These are phyloP conservation scores for Discostella pseudostelligera DNA, from an alignment of 108 stramenopile genomes.

Conservation along the genomic window DNA sequence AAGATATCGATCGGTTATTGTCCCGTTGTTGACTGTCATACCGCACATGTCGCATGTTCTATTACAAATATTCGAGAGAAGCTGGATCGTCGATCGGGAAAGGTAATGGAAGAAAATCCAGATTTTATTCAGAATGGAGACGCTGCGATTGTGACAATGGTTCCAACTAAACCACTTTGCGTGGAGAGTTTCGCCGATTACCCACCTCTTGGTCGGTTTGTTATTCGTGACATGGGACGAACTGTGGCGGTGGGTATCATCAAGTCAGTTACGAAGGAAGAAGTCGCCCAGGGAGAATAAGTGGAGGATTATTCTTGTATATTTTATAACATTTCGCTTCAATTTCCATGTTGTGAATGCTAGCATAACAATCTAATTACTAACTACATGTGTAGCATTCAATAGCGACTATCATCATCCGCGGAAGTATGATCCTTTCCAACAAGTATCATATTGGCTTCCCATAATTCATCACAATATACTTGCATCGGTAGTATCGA, in stretches of 20 bases:
- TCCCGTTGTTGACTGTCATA: constrained; percentile 93
- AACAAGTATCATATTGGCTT: not conserved
- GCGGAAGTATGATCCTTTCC: constrained; percentile 5
- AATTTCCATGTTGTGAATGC: not conserved
- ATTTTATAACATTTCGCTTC: not conserved
- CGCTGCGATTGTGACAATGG: constrained; percentile 68
- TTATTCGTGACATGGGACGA: constrained; percentile 88
- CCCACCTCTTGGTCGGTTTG: constrained; percentile 97
- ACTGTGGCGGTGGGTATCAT: constrained; percentile 98
- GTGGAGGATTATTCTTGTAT: no score
- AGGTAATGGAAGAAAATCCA: constrained; percentile 78
- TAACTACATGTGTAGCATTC: not conserved
- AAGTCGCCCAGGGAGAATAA: constrained; percentile 1
- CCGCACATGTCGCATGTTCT: constrained; percentile 95
- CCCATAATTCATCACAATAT: constrained; percentile 39
- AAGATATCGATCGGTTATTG: constrained; percentile 81
- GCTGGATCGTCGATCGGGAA: constrained; percentile 84
- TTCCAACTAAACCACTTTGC: constrained; percentile 83
- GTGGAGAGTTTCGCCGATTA: constrained; percentile 92
- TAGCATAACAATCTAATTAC: not conserved
- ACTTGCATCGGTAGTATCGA: constrained; percentile 63
- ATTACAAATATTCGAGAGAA: constrained; percentile 72
- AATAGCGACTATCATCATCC: not conserved
- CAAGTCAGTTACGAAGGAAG: constrained; percentile 52
- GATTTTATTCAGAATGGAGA: constrained; percentile 81